Evolutionary conservation across 805 yeast species (phyloP).

Genomic region (Saccharomycopsis babjevae): DNA sequence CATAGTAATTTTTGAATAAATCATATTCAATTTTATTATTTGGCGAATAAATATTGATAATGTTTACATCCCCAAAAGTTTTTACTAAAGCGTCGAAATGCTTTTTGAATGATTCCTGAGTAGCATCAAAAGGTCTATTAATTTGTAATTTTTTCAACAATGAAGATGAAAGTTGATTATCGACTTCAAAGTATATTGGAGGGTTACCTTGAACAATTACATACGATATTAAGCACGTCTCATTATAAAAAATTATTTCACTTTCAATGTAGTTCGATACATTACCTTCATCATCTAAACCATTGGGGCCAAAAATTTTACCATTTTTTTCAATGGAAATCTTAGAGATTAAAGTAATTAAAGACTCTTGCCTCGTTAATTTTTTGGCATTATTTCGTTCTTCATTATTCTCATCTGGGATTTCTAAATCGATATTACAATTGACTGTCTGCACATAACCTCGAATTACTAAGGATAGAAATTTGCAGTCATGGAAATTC

Average conservation of each 20-base stretch:
- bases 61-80: conserved; percentile 75
- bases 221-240: conserved; percentile 51
- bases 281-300: conserved; percentile 85
- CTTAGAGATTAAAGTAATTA: conserved; percentile 73
- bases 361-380: conserved; percentile 18
- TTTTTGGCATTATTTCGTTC: conserved; percentile 20
- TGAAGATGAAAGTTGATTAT: conserved; percentile 34
- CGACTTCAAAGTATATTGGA: conserved; percentile 93
- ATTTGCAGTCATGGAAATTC: conserved; percentile 54
- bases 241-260: conserved; percentile 58
- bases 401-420: background rate
- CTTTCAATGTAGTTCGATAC: conserved; percentile 90
- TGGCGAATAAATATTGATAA: conserved; percentile 3
- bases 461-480: conserved; percentile 74
- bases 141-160: conserved; percentile 73
- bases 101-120: conserved; percentile 76
- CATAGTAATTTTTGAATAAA: conserved; percentile 13
- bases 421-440: conserved; percentile 20
- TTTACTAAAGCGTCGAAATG: conserved; percentile 66
- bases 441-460: conserved; percentile 78
- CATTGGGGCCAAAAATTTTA: conserved; percentile 75
- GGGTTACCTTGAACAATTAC: conserved; percentile 85
- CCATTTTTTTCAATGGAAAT: conserved; percentile 88
- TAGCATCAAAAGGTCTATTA: conserved; percentile 71
- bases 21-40: conserved; percentile 14